Evolutionary conservation across 2,329 filamentous ascomycete species (phyloP).

Genomic region (Fusarium secorum): DNA sequence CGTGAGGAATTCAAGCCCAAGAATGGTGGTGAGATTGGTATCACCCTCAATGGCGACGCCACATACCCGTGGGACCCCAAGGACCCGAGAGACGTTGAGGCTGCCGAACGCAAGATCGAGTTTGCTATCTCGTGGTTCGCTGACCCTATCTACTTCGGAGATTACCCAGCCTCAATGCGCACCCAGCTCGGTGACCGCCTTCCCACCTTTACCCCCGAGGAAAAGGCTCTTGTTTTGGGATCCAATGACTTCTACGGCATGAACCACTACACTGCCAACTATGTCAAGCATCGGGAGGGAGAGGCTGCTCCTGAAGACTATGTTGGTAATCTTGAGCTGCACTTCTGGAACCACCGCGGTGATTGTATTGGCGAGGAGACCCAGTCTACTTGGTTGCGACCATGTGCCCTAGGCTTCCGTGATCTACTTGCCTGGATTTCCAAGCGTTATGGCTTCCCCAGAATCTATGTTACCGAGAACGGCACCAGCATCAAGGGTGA

Average conservation of each 20-base stretch:
- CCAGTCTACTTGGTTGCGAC: slow-evolving; percentile 81
- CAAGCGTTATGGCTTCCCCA: slow-evolving; percentile 76
- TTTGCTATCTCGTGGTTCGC: slow-evolving; percentile 90
- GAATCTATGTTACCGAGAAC: slow-evolving; percentile 89
- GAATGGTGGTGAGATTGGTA: slow-evolving; percentile 80
- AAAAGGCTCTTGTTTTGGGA: slow-evolving; percentile 77
- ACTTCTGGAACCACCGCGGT: slow-evolving; percentile 75
- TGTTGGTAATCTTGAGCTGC: slow-evolving; percentile 77
- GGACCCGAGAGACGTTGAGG: slow-evolving; percentile 77
- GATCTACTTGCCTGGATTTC: slow-evolving; percentile 80
- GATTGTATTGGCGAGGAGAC: slow-evolving; percentile 82
- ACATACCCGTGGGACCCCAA: slow-evolving; percentile 83
- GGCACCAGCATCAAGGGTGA: slow-evolving; percentile 86
- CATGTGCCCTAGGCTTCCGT: slow-evolving; percentile 78
- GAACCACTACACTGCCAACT: slow-evolving; percentile 94
- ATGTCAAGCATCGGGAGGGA: slow-evolving; percentile 75
- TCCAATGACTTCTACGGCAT: slow-evolving; percentile 94
- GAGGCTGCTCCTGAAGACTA: slow-evolving; percentile 71
- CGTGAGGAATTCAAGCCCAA: slow-evolving; percentile 80
- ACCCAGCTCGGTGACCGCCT: slow-evolving; percentile 81
- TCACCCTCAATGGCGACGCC: slow-evolving; percentile 87
- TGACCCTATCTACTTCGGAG: slow-evolving; percentile 84
- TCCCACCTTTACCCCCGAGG: slow-evolving; percentile 76
- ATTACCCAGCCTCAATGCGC: slow-evolving; percentile 84
- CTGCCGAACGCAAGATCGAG: slow-evolving; percentile 81